Conservation (phyloP, 73 alveolate species). For the Stentor roeselii region DNA sequence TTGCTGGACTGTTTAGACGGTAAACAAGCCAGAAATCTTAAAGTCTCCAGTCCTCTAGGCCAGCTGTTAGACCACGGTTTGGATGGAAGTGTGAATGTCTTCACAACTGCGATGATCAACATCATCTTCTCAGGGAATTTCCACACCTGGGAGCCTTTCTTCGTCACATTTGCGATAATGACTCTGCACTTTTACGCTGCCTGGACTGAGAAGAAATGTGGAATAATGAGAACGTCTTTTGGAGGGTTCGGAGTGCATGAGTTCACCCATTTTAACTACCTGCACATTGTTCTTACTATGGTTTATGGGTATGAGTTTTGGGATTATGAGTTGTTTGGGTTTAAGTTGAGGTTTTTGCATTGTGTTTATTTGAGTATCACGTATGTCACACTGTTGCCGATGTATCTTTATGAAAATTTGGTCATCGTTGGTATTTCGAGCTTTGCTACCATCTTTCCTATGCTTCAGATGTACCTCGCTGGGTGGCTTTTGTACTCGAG, state of each 20-base stretch:
- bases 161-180: not conserved
- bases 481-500: not conserved
- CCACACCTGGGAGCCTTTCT: not conserved
- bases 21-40: conserved; percentile 60
- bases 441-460: not conserved
- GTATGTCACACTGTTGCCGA: not conserved
- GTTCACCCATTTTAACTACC: not conserved
- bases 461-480: not conserved
- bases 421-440: not conserved
- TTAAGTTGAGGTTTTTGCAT: no score
- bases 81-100: conserved; percentile 29
- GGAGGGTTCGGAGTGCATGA: not conserved
- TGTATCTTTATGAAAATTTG: not conserved
- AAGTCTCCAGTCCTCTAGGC: conserved; percentile 62
- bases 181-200: not conserved
- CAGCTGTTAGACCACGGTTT: conserved; percentile 60
- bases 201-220: not conserved
- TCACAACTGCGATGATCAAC: not conserved
- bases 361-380: not conserved
- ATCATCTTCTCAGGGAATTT: not conserved
- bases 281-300: not conserved
- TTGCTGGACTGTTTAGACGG: conserved; percentile 67
- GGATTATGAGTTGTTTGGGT: not conserved
- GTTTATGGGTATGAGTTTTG: not conserved
- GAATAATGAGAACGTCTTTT: not conserved